Conservation (phyloP, 2,329 filamentous ascomycete species). For the Dichotomopilus funicola region DNA sequence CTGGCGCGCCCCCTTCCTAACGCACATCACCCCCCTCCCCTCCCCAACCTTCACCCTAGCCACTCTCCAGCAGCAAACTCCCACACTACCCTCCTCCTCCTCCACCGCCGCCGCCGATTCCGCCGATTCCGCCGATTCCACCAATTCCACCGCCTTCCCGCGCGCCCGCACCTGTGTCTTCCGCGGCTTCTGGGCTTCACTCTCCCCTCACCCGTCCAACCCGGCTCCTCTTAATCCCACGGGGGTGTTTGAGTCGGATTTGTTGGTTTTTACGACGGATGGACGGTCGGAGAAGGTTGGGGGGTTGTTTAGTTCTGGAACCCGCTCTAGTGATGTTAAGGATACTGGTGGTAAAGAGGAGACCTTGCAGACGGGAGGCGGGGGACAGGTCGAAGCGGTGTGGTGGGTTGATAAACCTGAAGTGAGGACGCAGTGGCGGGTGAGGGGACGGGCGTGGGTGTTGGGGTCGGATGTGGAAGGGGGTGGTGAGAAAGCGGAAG, state of each 20-base stretch:
- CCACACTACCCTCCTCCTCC: too few relatives aligned
- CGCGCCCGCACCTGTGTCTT: constrained; percentile 75
- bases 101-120: constrained; percentile 20
- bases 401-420: constrained; percentile 63
- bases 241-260: constrained; percentile 61
- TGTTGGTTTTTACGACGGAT: constrained; percentile 82
- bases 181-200: constrained; percentile 73
- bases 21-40: constrained; percentile 43
- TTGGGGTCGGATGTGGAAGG: constrained; percentile 58
- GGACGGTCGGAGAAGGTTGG: constrained; percentile 75
- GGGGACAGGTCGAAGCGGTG: constrained; percentile 70
- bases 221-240: constrained; percentile 63
- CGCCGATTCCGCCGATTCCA: constrained; percentile 2
- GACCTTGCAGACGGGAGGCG: constrained; percentile 46
- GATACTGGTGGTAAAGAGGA: constrained; percentile 36
- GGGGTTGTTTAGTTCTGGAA: constrained; percentile 54
- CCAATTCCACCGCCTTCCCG: constrained; percentile 34
- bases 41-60: constrained; percentile 45
- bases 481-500: constrained; percentile 46
- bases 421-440: constrained; percentile 72
- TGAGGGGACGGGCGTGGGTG: constrained; percentile 70
- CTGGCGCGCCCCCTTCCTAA: constrained; percentile 47
- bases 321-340: constrained; percentile 33
- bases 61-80: constrained; percentile 36
- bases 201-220: constrained; percentile 60